Evolutionary conservation across 768 basidiomycete species (phyloP).

Genomic region (Dioszegia hungarica): DNA sequence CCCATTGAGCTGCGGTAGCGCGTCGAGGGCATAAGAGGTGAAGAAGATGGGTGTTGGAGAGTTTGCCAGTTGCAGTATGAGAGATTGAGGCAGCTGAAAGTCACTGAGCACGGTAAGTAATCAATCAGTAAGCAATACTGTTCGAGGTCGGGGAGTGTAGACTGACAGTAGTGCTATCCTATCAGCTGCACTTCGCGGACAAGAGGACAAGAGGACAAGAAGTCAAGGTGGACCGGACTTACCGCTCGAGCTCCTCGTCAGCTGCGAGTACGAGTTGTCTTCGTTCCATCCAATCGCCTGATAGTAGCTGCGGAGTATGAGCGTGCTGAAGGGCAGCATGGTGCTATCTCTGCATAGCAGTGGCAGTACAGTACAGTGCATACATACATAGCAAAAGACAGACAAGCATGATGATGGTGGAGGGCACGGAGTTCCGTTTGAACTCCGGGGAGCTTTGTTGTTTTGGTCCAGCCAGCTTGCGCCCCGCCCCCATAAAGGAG

Average conservation of each 20-base stretch:
- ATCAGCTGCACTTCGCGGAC: too few relatives aligned
- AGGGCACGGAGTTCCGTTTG: too few relatives aligned
- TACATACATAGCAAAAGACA: too few relatives aligned
- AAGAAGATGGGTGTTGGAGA: slow-evolving; percentile 82
- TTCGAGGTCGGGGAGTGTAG: not conserved
- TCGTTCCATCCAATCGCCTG: slow-evolving; percentile 94
- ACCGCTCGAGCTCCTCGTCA: slow-evolving; percentile 70
- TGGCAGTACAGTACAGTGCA: not conserved
- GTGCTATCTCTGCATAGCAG: slow-evolving; percentile 11
- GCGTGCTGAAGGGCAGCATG: slow-evolving; percentile 41
- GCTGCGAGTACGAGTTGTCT: slow-evolving; percentile 84
- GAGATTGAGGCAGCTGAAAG: slow-evolving; percentile 65
- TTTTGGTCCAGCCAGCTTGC: too few relatives aligned
- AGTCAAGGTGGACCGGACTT: too few relatives aligned
- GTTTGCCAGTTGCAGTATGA: slow-evolving; percentile 65
- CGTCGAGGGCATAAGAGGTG: slow-evolving; percentile 87
- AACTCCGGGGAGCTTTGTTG: not conserved
- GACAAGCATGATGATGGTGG: too few relatives aligned
- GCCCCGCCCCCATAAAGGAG: too few relatives aligned
- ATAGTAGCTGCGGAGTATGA: slow-evolving; percentile 77
- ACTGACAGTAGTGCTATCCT: slow-evolving; percentile 63
- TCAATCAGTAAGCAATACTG: not conserved
- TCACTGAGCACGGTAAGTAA: not conserved
- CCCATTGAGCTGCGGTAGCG: slow-evolving; percentile 86
- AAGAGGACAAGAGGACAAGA: too few relatives aligned